Conservation (phyloP, 352 stramenopile species). For the Globisporangium cystogenes region DNA sequence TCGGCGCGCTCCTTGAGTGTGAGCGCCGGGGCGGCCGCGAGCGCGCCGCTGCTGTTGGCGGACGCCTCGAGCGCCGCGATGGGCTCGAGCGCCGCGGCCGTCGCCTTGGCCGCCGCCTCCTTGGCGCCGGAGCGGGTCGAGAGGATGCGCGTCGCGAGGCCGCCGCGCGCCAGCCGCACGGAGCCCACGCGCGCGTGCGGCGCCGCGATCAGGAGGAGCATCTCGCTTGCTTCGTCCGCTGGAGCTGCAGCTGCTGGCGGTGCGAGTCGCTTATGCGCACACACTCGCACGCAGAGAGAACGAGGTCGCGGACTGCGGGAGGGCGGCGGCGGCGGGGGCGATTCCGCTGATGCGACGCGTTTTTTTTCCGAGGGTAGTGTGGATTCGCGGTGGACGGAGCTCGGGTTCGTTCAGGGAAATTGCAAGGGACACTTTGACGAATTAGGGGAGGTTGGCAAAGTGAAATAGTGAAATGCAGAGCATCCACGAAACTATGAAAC, state of each 20-base stretch:
- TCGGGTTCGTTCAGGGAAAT: background rate
- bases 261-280: background rate
- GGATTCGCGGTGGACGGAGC: background rate
- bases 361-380: background rate
- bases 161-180: background rate
- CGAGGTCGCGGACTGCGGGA: no score
- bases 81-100: conserved; percentile 18
- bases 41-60: background rate
- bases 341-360: background rate
- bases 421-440: background rate
- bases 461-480: no score
- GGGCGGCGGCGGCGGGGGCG: no score
- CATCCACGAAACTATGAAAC: no score
- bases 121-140: conserved; percentile 53
- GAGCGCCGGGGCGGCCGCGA: conserved; percentile 14
- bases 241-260: background rate
- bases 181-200: background rate
- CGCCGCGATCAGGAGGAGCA: conserved; percentile 2
- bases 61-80: background rate
- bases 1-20: conserved; percentile 55
- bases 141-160: conserved; percentile 35
- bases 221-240: background rate
- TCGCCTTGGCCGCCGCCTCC: conserved; percentile 29
- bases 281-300: no score
- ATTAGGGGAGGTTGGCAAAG: background rate